Evolutionary conservation across 495 filamentous ascomycete species (phyloP).

Genomic region (Lasiosphaeriaceae sp.): DNA sequence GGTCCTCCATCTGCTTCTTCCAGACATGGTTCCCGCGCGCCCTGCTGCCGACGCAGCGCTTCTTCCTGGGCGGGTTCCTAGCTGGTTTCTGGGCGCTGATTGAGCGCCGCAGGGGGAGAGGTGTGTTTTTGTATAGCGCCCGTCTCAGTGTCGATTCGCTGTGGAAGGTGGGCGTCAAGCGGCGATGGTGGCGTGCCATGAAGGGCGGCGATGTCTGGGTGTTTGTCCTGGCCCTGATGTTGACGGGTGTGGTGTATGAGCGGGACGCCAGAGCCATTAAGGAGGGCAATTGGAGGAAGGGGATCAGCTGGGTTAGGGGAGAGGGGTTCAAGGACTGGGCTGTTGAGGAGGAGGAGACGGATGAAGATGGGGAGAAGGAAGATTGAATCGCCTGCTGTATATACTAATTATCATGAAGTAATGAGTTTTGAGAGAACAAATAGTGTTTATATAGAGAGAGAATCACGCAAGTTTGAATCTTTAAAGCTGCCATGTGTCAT

Average conservation of each 20-base stretch:
- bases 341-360: slow-evolving; percentile 28
- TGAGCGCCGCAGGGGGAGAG: slow-evolving; percentile 55
- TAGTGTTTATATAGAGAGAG: too few species aligned
- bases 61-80: slow-evolving; percentile 82
- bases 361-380: slow-evolving; percentile 16
- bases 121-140: slow-evolving; percentile 67
- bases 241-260: slow-evolving; percentile 78
- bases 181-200: slow-evolving; percentile 75
- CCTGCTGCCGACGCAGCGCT: slow-evolving; percentile 73
- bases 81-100: slow-evolving; percentile 81
- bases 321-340: slow-evolving; percentile 45
- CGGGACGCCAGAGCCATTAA: slow-evolving; percentile 61
- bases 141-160: slow-evolving; percentile 70
- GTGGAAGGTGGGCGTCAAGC: slow-evolving; percentile 90
- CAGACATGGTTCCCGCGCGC: slow-evolving; percentile 69
- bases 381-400: too few species aligned
- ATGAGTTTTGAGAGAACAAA: too few species aligned
- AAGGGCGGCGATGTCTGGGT: slow-evolving; percentile 78
- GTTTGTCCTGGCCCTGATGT: slow-evolving; percentile 69
- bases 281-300: slow-evolving; percentile 66
- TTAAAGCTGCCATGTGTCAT: too few species aligned
- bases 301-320: slow-evolving; percentile 69
- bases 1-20: slow-evolving; percentile 86
- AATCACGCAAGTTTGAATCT: too few species aligned
- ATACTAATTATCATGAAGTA: too few species aligned